Evolutionary conservation across 805 yeast genomes (phyloP).

Genomic region (Candida coquimbonensis): DNA sequence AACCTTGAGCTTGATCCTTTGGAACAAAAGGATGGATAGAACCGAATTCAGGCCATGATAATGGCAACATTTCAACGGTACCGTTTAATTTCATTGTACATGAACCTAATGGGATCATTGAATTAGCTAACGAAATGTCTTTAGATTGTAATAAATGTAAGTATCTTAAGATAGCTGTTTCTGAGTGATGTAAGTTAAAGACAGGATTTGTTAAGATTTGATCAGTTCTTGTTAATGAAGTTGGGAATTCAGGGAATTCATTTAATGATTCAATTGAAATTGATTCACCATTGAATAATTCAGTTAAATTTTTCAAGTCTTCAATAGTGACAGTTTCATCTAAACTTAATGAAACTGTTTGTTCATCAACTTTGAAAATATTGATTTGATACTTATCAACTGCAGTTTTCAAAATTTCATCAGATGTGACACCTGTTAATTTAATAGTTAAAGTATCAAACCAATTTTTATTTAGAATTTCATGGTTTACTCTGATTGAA

Average conservation of each 20-base stretch:
- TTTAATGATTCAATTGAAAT: conserved; percentile 18
- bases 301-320: conserved; percentile 53
- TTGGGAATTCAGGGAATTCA: conserved; percentile 44
- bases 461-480: conserved; percentile 53
- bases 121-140: conserved; percentile 88
- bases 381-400: conserved; percentile 62
- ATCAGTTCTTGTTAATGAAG: conserved; percentile 47
- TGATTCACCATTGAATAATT: conserved; percentile 47
- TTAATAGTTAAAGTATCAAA: conserved; percentile 82
- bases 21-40: conserved; percentile 93
- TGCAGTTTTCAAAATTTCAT: conserved; percentile 50
- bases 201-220: conserved; percentile 62
- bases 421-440: conserved; percentile 44
- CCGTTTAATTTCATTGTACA: conserved; percentile 98
- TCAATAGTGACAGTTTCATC: conserved; percentile 75
- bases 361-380: conserved; percentile 57
- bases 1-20: conserved; percentile 80
- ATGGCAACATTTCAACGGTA: conserved; percentile 90
- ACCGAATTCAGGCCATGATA: conserved; percentile 91
- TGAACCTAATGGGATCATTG: conserved; percentile 96
- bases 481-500: conserved; percentile 40
- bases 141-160: conserved; percentile 76
- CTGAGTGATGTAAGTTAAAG: conserved; percentile 84
- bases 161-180: conserved; percentile 91
- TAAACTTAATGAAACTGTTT: conserved; percentile 68